Evolutionary conservation across 2,329 filamentous ascomycete species (phyloP).

Genomic region (Cylindrodendrum hubeiense): DNA sequence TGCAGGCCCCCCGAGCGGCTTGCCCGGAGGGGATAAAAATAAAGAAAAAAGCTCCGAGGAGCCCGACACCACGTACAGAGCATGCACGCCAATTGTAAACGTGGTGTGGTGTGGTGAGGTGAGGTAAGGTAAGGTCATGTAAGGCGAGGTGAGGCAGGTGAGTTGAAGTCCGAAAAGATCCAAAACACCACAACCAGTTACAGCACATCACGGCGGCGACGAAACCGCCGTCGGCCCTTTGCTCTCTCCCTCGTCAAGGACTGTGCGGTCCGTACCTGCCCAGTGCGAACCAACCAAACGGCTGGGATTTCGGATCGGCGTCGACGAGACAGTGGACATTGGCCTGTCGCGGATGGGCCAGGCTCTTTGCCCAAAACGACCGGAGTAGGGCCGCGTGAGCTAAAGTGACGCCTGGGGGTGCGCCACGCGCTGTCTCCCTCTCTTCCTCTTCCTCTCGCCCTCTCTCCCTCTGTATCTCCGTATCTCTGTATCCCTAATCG

Average conservation of each 20-base stretch:
- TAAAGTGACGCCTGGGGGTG: slow-evolving; percentile 33
- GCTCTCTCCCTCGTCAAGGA: slow-evolving; percentile 14
- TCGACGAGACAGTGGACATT: slow-evolving; percentile 46
- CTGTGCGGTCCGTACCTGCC: slow-evolving; percentile 13
- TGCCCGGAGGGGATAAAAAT: slow-evolving; percentile 1
- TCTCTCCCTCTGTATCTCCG: neutral
- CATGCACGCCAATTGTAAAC: neutral
- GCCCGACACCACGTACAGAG: neutral
- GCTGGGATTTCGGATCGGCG: slow-evolving; percentile 43
- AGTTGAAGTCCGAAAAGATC: neutral
- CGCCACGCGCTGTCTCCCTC: slow-evolving; percentile 18
- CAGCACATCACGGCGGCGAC: neutral
- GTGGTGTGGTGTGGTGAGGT: neutral
- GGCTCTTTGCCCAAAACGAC: slow-evolving; percentile 37
- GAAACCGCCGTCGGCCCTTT: slow-evolving; percentile 22
- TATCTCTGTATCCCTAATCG: neutral
- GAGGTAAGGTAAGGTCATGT: slow-evolving; percentile 7
- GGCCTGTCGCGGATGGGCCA: slow-evolving; percentile 38
- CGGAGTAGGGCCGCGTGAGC: slow-evolving; percentile 46
- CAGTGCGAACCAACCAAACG: slow-evolving; percentile 34
- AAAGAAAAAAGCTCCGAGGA: slow-evolving; percentile 10
- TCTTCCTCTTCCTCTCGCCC: slow-evolving; percentile 25
- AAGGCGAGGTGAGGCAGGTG: neutral
- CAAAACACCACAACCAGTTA: neutral
- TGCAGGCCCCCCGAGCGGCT: neutral